Percentiles rank a stretch among this genome's conserved stretches.
Conservation (phyloP, 1,139 yeast genomes). For the Debaryomycetaceae sp. region DNA sequence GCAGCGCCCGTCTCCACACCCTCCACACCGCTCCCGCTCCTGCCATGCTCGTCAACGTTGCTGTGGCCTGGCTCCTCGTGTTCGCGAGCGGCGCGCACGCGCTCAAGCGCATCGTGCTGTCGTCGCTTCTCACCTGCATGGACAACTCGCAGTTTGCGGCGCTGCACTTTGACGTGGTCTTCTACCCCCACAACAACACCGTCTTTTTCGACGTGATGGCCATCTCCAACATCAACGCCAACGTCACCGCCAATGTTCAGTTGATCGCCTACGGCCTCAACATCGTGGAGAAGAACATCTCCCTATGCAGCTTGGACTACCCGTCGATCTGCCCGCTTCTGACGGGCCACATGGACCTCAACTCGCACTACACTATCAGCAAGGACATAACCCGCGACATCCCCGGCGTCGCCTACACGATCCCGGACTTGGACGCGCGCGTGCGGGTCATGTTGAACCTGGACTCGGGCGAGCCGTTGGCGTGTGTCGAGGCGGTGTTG, state of each 20-base stretch:
- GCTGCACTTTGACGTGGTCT: conserved; percentile 73
- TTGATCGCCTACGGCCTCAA: conserved; percentile 84
- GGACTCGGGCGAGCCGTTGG: conserved; percentile 46
- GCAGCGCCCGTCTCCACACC: too few species aligned
- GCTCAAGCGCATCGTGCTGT: conserved; percentile 41
- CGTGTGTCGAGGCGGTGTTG: conserved; percentile 89
- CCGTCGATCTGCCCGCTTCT: conserved; percentile 71
- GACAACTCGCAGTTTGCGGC: conserved; percentile 85
- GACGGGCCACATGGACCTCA: conserved; percentile 81
- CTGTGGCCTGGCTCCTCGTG: conserved; percentile 1
- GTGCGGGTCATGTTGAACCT: conserved; percentile 65
- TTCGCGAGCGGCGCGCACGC: conserved; percentile 16
- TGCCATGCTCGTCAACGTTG: conserved; percentile 1
- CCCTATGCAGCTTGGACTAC: conserved; percentile 59
- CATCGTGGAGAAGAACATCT: conserved; percentile 49
- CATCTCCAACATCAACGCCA: conserved; percentile 71
- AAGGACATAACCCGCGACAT: conserved; percentile 44
- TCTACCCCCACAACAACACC: conserved; percentile 59
- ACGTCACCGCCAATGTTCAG: conserved; percentile 62
- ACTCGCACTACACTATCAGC: conserved; percentile 46
- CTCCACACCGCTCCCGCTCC: too few species aligned
- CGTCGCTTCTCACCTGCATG: conserved; percentile 92
- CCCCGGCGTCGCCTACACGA: conserved; percentile 81
- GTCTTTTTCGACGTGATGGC: conserved; percentile 72
- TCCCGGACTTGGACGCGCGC: conserved; percentile 93